phyloP scores from a whole-genome alignment of 345 rosid species.

The Gossypium stocksii region DNA sequence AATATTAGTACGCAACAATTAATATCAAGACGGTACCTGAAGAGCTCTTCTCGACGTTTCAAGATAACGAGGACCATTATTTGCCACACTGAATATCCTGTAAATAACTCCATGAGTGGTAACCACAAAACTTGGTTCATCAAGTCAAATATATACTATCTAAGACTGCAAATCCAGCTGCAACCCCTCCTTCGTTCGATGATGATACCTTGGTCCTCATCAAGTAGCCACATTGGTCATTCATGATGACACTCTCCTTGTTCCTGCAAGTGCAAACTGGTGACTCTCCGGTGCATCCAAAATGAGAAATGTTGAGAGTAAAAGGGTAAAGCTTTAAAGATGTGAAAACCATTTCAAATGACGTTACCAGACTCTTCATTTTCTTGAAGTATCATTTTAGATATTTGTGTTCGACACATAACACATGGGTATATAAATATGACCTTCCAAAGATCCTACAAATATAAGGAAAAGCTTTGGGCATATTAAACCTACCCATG shows the following conservation, averaged over 20 bases:
- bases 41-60: background rate
- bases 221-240: constrained; percentile 78
- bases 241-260: constrained; percentile 70
- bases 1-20: too few species aligned
- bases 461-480: background rate
- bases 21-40: background rate
- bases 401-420: background rate
- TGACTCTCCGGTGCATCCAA: background rate
- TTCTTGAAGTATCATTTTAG: background rate
- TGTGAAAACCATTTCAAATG: background rate
- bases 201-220: constrained; percentile 85
- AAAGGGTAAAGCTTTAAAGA: background rate
- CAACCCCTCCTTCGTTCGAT: constrained; percentile 96
- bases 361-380: background rate
- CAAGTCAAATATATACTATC: constrained; percentile 81
- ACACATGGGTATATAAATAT: background rate
- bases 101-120: background rate
- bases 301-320: background rate
- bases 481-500: background rate
- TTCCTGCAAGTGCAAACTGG: constrained; percentile 46
- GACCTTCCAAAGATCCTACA: background rate
- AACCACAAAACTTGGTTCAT: constrained; percentile 17
- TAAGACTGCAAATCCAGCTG: constrained; percentile 87
- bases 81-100: background rate
- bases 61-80: background rate